These are phyloP conservation scores for Cladorrhinum sp. DNA, from an alignment of 2,329 filamentous ascomycete species.

Conservation along the genomic window DNA sequence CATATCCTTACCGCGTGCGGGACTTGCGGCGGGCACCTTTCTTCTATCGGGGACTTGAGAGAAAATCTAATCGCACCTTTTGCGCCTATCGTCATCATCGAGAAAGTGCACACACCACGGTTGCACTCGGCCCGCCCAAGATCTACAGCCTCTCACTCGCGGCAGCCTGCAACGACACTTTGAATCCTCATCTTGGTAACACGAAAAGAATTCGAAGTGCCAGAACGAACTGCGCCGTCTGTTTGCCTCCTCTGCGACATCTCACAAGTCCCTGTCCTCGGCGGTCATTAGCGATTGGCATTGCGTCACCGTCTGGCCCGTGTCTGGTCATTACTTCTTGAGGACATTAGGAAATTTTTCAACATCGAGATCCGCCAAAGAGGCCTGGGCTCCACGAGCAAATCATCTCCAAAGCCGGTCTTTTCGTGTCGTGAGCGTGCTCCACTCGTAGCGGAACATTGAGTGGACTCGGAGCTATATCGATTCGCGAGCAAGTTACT, in stretches of 20 bases:
- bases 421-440: slow-evolving; percentile 56
- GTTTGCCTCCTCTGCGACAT: slow-evolving; percentile 7
- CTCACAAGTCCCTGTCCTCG: slow-evolving; percentile 1
- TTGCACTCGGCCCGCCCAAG: slow-evolving; percentile 4
- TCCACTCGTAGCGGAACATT: slow-evolving; percentile 64
- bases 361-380: slow-evolving; percentile 9
- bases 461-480: slow-evolving; percentile 55
- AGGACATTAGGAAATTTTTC: slow-evolving; percentile 11
- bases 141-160: slow-evolving; percentile 7
- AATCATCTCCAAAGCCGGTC: slow-evolving; percentile 57
- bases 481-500: slow-evolving; percentile 50
- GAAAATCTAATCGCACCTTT: slow-evolving; percentile 8
- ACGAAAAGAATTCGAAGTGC: slow-evolving; percentile 12
- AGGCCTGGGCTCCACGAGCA: slow-evolving; percentile 32
- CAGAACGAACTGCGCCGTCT: slow-evolving; percentile 7
- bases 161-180: not conserved
- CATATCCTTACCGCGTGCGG: slow-evolving; percentile 11
- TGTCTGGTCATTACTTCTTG: not conserved
- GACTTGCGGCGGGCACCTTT: slow-evolving; percentile 15
- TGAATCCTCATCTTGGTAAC: slow-evolving; percentile 8
- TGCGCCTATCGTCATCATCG: slow-evolving; percentile 9
- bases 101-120: slow-evolving; percentile 9
- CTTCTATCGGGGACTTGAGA: slow-evolving; percentile 1
- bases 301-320: not conserved
- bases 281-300: not conserved